These are phyloP conservation scores for Picea glauca DNA, from an alignment of 75 land plant genomes.

Conservation along the genomic window DNA sequence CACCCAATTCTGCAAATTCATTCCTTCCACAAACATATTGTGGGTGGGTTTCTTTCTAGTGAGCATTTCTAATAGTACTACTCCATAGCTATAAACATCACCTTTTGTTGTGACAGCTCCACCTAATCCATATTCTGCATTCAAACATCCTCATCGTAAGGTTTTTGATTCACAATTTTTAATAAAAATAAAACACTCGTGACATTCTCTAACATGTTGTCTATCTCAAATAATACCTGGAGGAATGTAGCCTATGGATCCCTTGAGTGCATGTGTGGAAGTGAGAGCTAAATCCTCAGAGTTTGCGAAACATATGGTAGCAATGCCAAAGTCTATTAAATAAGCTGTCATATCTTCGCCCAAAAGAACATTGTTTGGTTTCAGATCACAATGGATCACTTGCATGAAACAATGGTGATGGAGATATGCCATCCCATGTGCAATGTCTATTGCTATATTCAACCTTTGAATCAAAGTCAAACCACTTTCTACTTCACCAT, in stretches of 20 bases:
- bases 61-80: background rate
- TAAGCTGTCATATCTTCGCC: conserved; percentile 59
- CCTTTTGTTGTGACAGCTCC: background rate
- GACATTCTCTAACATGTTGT: background rate
- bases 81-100: background rate
- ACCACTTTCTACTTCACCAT: background rate
- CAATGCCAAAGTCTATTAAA: conserved; percentile 60
- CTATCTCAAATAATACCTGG: conserved; percentile 23
- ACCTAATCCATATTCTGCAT: conserved; percentile 3
- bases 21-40: background rate
- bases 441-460: conserved; percentile 51
- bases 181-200: background rate
- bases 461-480: conserved; percentile 30
- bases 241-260: conserved; percentile 28
- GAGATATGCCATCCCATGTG: conserved; percentile 50
- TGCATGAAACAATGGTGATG: conserved; percentile 43
- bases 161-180: background rate
- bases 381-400: conserved; percentile 61
- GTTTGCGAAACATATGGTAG: conserved; percentile 18
- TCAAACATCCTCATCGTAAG: background rate
- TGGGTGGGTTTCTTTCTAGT: background rate
- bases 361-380: conserved; percentile 59
- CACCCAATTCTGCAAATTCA: background rate
- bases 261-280: conserved; percentile 13
- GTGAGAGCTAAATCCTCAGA: background rate